phyloP scores from a whole-genome alignment of 2,329 filamentous ascomycete species.

The Cladophialophora chaetospira region DNA sequence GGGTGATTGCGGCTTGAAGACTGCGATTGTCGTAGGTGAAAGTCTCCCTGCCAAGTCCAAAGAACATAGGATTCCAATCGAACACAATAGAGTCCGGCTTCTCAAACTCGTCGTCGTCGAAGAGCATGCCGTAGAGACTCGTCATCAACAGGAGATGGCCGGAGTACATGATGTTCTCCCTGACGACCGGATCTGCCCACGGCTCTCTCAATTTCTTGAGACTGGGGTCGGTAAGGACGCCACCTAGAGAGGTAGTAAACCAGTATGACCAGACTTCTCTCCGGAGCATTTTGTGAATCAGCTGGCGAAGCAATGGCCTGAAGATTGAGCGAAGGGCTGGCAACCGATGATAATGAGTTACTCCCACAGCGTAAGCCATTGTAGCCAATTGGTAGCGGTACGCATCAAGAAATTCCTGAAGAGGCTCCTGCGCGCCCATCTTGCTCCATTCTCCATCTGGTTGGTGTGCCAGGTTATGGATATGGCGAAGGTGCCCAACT shows the following conservation, averaged over 20 bases:
- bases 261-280: constrained; percentile 49
- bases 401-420: constrained; percentile 40
- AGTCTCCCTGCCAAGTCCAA: constrained; percentile 41
- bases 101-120: constrained; percentile 46
- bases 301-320: constrained; percentile 39
- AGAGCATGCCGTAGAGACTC: constrained; percentile 46
- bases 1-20: constrained; percentile 41
- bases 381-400: constrained; percentile 46
- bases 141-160: constrained; percentile 47
- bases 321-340: constrained; percentile 40
- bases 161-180: constrained; percentile 49
- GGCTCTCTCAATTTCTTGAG: constrained; percentile 44
- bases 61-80: constrained; percentile 45
- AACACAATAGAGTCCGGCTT: constrained; percentile 39
- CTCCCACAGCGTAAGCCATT: constrained; percentile 44
- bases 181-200: constrained; percentile 46
- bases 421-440: constrained; percentile 35
- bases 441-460: constrained; percentile 27
- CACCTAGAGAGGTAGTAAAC: constrained; percentile 44
- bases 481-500: constrained; percentile 26
- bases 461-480: constrained; percentile 26
- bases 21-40: constrained; percentile 40
- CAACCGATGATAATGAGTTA: constrained; percentile 45
- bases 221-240: constrained; percentile 40
- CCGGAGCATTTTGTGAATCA: constrained; percentile 48